These are phyloP conservation scores for Paraglomus occultum DNA, from an alignment of 192 early-diverging fungal species.

Conservation along the genomic window DNA sequence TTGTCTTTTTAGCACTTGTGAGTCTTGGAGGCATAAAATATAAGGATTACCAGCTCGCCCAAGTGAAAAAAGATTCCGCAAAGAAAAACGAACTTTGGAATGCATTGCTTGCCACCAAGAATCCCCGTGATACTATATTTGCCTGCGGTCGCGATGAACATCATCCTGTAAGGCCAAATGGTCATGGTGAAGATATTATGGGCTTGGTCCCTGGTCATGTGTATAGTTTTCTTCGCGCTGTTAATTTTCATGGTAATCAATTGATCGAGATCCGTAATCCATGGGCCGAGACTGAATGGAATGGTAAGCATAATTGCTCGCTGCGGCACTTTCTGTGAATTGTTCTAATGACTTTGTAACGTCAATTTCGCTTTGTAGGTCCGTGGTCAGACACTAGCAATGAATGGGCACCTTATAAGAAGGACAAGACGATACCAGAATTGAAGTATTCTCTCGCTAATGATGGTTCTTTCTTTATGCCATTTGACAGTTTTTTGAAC, in stretches of 20 bases:
- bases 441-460: conserved; percentile 1
- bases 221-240: conserved; percentile 41
- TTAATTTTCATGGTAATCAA: conserved; percentile 36
- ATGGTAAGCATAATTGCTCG: conserved; percentile 33
- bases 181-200: background rate
- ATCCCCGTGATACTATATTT: too few species aligned
- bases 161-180: too few species aligned
- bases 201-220: conserved; percentile 37
- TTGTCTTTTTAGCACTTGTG: conserved; percentile 32
- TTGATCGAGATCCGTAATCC: conserved; percentile 46
- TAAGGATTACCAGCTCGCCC: too few species aligned
- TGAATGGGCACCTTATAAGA: background rate
- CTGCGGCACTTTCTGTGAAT: background rate
- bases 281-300: conserved; percentile 50
- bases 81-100: too few species aligned
- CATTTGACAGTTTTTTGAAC: background rate
- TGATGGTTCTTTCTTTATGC: conserved; percentile 13
- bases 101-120: too few species aligned
- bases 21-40: conserved; percentile 42
- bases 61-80: too few species aligned
- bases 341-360: too few species aligned
- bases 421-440: too few species aligned
- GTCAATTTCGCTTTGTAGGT: background rate
- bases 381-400: background rate
- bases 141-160: too few species aligned